Evolutionary conservation across 108 stramenopile genomes (phyloP), one percentile per base, ranked within the genome.

Genomic region (Cyclotella atomus): DNA sequence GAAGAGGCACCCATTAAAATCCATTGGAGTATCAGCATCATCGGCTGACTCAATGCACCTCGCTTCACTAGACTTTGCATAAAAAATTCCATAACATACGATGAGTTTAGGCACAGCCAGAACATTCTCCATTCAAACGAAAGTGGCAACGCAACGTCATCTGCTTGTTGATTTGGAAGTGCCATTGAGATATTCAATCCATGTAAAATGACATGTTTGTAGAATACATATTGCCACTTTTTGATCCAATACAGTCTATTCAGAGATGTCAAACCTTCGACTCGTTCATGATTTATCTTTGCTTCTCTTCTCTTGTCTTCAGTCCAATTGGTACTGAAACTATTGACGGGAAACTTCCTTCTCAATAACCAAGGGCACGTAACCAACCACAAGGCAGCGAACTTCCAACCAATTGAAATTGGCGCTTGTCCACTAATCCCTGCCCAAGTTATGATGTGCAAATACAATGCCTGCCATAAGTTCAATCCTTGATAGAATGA

Each of bases 71-170:
- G 41, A 44, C 80, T 89, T 66, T 95, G 94, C 28, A 95, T 44
- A 52, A 92, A 95, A 65, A 95, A 95, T 70, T 95, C 94, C 90
- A 93, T 88, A 6, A 90, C 90, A 76, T 95, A 95, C 10, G 80
- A 75, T 0, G 85, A 73, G 68, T 95, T 93, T 24, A 95, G 73
- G 2, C 63, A 61, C 38, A 95, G 28, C 91, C 91, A 95, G 68
- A 89, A 95, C 19, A 88, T 63, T 28, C 91, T 46, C 85, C 90
- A 95, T 1, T 73, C 34, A 35, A 28, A 73, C 8, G 72, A 56
- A 0, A 61, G 65, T 15, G 64, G 53, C 23, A 35, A 32, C 28
- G 35, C 20, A 29, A 71, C 52, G 45, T 27, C 49, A 28, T 46
- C 15, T 59, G 46, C 15, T 38, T 57, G 12, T 0, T 16, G 49